phyloP scores from a whole-genome alignment of 306 rosid species.

The Parietaria judaica region DNA sequence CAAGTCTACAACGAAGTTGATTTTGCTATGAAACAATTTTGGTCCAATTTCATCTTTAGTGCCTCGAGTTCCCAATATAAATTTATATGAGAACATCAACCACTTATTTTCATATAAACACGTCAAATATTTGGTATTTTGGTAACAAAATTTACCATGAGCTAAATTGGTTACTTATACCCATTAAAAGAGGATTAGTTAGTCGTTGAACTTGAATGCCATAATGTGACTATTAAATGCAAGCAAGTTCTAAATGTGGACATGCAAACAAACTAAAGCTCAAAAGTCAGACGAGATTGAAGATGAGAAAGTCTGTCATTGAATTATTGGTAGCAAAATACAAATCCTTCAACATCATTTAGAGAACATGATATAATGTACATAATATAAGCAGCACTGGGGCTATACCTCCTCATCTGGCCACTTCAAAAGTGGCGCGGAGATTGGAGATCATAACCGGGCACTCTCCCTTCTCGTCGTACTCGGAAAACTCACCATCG shows the following conservation, averaged over 20 bases:
- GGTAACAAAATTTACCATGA: too few relatives aligned
- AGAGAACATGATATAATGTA: constrained; percentile 21
- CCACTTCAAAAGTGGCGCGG: constrained; percentile 56
- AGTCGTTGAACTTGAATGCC: too few relatives aligned
- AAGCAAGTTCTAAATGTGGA: neutral
- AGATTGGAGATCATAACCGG: constrained; percentile 75
- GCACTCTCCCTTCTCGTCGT: constrained; percentile 84
- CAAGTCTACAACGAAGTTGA: neutral
- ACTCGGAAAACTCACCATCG: constrained; percentile 62
- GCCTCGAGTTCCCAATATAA: too few relatives aligned
- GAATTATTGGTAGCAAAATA: neutral
- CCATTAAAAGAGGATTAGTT: too few relatives aligned
- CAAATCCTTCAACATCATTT: constrained; percentile 16
- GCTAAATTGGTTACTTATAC: too few relatives aligned
- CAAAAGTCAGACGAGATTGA: neutral
- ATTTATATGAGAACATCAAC: too few relatives aligned
- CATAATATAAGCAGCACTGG: neutral
- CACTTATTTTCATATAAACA: too few relatives aligned
- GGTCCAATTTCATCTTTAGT: too few relatives aligned
- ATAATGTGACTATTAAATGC: neutral
- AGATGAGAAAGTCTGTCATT: constrained; percentile 5
- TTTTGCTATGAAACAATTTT: neutral
- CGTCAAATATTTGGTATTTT: too few relatives aligned
- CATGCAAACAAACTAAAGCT: neutral
- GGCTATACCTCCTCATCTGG: constrained; percentile 18